Conservation (phyloP, 768 basidiomycete genomes). For the Tylopilus felleus region DNA sequence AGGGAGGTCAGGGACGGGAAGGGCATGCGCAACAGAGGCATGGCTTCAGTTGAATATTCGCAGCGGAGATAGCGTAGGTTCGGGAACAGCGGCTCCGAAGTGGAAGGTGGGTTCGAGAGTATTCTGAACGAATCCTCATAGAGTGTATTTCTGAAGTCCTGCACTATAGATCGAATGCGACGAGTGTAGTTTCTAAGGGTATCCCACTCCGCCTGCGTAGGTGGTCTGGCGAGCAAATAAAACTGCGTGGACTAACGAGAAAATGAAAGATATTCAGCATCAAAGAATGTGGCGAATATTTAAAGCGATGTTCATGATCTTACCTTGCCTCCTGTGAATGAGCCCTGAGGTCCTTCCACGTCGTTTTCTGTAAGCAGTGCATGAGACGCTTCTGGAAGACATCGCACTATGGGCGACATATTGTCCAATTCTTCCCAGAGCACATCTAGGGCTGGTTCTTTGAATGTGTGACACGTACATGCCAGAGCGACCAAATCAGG, state of each 20-base stretch:
- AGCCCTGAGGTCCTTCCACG: too few species aligned
- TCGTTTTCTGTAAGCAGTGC: not conserved
- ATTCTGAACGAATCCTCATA: not conserved
- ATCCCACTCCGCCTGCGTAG: not conserved
- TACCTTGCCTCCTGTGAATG: not conserved
- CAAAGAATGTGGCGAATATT: not conserved
- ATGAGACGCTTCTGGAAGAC: not conserved
- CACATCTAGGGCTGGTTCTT: not conserved
- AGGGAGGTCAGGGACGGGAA: too few species aligned
- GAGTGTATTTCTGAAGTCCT: not conserved
- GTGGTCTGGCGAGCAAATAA: not conserved
- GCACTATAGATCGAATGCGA: not conserved
- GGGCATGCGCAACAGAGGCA: too few species aligned
- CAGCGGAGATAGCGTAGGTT: too few species aligned
- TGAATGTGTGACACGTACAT: not conserved
- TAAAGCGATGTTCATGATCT: not conserved
- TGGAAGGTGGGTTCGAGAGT: not conserved
- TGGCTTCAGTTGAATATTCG: too few species aligned
- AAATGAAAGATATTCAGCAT: not conserved
- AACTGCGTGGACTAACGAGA: not conserved
- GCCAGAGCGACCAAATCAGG: not conserved
- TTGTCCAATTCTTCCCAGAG: not conserved
- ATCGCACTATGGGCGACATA: not conserved
- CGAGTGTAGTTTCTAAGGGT: not conserved
- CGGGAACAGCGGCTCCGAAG: too few species aligned